Percentiles rank a stretch among this genome's conserved stretches.
phyloP scores from a whole-genome alignment of 768 basidiomycete genomes.

The Agrocybe praecox region DNA sequence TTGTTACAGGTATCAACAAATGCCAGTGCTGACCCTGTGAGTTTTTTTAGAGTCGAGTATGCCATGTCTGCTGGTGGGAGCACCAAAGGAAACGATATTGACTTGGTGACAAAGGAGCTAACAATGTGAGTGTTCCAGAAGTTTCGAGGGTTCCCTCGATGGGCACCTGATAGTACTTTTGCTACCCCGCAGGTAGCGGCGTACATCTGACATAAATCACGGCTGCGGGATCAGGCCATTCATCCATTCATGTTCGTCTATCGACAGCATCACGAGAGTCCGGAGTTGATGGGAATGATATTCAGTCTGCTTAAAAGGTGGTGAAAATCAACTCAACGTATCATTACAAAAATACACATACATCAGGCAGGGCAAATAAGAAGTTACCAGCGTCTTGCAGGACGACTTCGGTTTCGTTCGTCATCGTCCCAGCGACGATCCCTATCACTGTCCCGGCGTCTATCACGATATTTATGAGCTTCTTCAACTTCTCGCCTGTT shows the following conservation, averaged over 20 bases:
- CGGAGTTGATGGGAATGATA: too few relatives aligned
- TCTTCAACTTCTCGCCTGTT: constrained; percentile 74
- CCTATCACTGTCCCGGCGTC: constrained; percentile 18
- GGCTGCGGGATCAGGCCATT: too few relatives aligned
- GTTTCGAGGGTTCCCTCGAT: neutral
- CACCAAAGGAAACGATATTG: neutral
- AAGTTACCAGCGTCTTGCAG: constrained; percentile 15
- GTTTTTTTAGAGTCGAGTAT: neutral
- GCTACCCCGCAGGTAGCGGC: too few relatives aligned
- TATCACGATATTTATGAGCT: constrained; percentile 54
- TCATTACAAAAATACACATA: constrained; percentile 6
- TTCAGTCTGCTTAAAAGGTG: too few relatives aligned
- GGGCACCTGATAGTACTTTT: neutral
- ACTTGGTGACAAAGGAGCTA: neutral
- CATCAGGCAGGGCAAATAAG: neutral
- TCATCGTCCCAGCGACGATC: constrained; percentile 14
- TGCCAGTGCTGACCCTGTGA: too few relatives aligned
- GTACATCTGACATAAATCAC: too few relatives aligned
- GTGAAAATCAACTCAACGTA: too few relatives aligned
- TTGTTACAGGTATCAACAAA: neutral
- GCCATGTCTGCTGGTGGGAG: neutral
- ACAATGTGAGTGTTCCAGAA: neutral
- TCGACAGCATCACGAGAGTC: too few relatives aligned
- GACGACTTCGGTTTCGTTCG: constrained; percentile 10
- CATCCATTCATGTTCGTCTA: too few relatives aligned